phyloP scores from a whole-genome alignment of 805 yeast species.

The Saturnispora silvae region DNA sequence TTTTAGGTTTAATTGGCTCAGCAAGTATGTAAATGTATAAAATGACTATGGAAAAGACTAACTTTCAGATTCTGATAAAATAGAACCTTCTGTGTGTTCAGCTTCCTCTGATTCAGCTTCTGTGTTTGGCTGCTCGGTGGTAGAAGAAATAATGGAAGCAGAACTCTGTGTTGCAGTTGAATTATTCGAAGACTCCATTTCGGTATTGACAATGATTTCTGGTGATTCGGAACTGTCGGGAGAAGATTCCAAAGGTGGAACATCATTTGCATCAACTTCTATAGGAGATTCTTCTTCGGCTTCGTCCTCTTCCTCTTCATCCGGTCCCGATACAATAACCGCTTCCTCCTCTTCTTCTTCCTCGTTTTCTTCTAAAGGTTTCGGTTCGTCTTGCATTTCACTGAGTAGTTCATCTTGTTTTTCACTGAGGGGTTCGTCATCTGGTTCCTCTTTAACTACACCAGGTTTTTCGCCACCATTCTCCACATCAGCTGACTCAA shows the following conservation, averaged over 20 bases:
- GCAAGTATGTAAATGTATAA: too few relatives aligned
- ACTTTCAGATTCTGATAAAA: slow-evolving; percentile 5
- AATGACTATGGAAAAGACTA: too few relatives aligned
- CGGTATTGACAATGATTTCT: not conserved
- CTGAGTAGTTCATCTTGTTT: not conserved
- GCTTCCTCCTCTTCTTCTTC: not conserved
- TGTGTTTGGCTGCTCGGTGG: slow-evolving; percentile 2
- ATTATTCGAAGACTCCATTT: not conserved
- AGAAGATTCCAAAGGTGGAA: not conserved
- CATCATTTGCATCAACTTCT: too few relatives aligned
- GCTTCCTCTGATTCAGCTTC: too few relatives aligned
- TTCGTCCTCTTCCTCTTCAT: not conserved
- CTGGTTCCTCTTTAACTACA: not conserved
- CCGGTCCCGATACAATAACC: not conserved
- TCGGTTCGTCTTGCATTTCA: not conserved
- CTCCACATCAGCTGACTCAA: not conserved
- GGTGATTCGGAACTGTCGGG: not conserved
- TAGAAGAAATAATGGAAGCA: slow-evolving; percentile 5
- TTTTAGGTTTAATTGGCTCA: too few relatives aligned
- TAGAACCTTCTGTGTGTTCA: slow-evolving; percentile 4
- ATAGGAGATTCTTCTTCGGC: not conserved
- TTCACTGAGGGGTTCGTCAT: not conserved
- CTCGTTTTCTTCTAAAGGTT: not conserved
- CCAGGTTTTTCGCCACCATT: not conserved
- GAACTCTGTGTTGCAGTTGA: slow-evolving; percentile 3